phyloP scores from a whole-genome alignment of 805 yeast genomes.

The Spathaspora sp. region DNA sequence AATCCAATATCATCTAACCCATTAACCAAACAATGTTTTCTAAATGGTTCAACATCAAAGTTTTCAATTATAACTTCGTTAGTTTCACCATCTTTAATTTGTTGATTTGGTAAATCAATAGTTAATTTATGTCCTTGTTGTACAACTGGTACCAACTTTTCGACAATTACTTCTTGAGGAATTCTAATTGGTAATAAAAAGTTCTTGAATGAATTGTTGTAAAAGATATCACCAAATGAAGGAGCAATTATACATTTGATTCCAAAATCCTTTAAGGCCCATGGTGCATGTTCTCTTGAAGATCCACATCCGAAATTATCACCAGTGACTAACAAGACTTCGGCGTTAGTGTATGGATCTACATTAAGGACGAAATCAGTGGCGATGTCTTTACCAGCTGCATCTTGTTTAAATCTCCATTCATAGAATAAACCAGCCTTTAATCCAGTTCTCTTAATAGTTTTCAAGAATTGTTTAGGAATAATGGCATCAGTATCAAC shows the following conservation, averaged over 20 bases:
- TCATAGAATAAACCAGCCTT: slow-evolving; percentile 87
- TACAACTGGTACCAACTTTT: slow-evolving; percentile 78
- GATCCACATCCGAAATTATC: slow-evolving; percentile 99
- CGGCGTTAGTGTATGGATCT: slow-evolving; percentile 75
- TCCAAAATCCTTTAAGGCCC: slow-evolving; percentile 98
- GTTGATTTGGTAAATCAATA: slow-evolving; percentile 85
- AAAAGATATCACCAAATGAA: slow-evolving; percentile 96
- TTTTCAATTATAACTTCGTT: slow-evolving; percentile 64
- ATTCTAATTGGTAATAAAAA: slow-evolving; percentile 91
- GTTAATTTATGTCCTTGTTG: slow-evolving; percentile 65
- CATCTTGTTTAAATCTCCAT: slow-evolving; percentile 66
- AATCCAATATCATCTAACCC: slow-evolving; percentile 97
- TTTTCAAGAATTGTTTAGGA: slow-evolving; percentile 96
- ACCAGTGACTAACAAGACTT: slow-evolving; percentile 87
- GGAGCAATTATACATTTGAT: slow-evolving; percentile 95
- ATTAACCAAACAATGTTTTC: slow-evolving; percentile 90
- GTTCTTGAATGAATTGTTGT: slow-evolving; percentile 95
- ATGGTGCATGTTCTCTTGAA: slow-evolving; percentile 98
- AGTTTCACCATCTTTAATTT: slow-evolving; percentile 64
- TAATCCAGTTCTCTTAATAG: slow-evolving; percentile 96
- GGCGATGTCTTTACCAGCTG: slow-evolving; percentile 67
- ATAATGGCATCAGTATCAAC: slow-evolving; percentile 98
- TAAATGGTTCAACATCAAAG: slow-evolving; percentile 85
- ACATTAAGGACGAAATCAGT: slow-evolving; percentile 92
- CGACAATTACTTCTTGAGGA: slow-evolving; percentile 69